A percentile compares a stretch with the other conserved stretches of the same genome.
Evolutionary conservation across 352 stramenopile genomes (phyloP).

Genomic region (Pythium periplocum): DNA sequence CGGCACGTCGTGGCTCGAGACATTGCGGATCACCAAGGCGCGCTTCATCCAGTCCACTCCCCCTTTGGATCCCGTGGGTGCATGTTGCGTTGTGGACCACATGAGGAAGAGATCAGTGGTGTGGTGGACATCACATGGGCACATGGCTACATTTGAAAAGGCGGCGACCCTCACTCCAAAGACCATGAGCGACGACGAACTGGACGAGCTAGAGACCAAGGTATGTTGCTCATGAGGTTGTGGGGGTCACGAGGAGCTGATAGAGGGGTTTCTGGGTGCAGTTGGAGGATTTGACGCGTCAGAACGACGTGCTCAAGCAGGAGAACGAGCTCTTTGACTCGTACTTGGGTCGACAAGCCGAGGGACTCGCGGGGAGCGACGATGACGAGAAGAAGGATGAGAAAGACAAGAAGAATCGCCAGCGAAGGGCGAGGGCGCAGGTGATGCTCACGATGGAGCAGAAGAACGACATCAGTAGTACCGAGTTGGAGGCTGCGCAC

Average conservation of each 20-base stretch:
- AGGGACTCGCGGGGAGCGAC: slow-evolving; percentile 37
- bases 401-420: slow-evolving; percentile 44
- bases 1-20: slow-evolving; percentile 62
- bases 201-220: slow-evolving; percentile 73
- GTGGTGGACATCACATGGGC: neutral
- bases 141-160: no score
- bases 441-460: slow-evolving; percentile 86
- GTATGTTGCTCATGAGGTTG: slow-evolving; percentile 10
- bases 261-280: slow-evolving; percentile 10
- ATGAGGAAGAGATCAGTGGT: no score
- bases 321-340: slow-evolving; percentile 90
- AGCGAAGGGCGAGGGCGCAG: slow-evolving; percentile 55
- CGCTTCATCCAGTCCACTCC: slow-evolving; percentile 45
- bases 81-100: no score
- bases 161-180: no score
- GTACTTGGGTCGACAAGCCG: slow-evolving; percentile 66
- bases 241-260: neutral
- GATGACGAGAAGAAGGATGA: slow-evolving; percentile 66
- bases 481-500: slow-evolving; percentile 82
- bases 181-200: slow-evolving; percentile 54
- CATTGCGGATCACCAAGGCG: slow-evolving; percentile 72
- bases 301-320: slow-evolving; percentile 87
- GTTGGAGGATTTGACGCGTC: slow-evolving; percentile 81
- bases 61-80: no score
- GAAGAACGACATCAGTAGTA: slow-evolving; percentile 89